Conservation (phyloP, 495 filamentous ascomycete species). For the Durotheca rogersii region DNA sequence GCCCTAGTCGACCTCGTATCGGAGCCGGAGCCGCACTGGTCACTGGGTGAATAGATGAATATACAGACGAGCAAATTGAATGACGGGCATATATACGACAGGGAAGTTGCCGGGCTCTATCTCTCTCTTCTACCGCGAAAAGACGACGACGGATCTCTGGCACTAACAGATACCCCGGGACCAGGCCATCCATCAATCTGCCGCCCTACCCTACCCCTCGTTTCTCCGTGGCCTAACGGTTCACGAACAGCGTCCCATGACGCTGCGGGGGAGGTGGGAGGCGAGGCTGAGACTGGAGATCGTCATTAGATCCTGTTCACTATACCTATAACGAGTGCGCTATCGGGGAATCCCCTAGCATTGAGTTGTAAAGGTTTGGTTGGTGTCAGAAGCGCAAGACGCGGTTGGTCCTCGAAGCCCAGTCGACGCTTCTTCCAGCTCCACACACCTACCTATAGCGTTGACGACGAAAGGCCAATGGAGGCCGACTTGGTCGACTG, state of each 20-base stretch:
- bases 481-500: too few relatives aligned
- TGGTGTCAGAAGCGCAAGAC: too few relatives aligned
- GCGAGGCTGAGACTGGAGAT: conserved; percentile 18
- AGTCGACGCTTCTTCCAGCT: too few relatives aligned
- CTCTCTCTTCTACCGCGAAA: conserved; percentile 16
- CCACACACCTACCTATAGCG: too few relatives aligned
- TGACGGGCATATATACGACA: conserved; percentile 13
- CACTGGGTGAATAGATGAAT: conserved; percentile 3
- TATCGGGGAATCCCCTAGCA: too few relatives aligned
- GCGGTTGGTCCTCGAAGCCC: too few relatives aligned
- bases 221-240: conserved; percentile 23
- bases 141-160: conserved; percentile 15
- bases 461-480: too few relatives aligned
- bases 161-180: conserved; percentile 1
- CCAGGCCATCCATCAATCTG: conserved; percentile 8
- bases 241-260: conserved; percentile 22
- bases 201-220: conserved; percentile 1
- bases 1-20: not conserved
- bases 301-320: conserved; percentile 6
- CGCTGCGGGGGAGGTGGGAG: conserved; percentile 15
- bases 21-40: not conserved
- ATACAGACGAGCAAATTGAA: not conserved
- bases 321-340: too few relatives aligned
- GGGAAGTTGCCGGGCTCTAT: conserved; percentile 6
- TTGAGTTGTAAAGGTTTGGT: not conserved